These are phyloP conservation scores for Podospora sp. DNA, from an alignment of 495 filamentous ascomycete species.

Conservation along the genomic window DNA sequence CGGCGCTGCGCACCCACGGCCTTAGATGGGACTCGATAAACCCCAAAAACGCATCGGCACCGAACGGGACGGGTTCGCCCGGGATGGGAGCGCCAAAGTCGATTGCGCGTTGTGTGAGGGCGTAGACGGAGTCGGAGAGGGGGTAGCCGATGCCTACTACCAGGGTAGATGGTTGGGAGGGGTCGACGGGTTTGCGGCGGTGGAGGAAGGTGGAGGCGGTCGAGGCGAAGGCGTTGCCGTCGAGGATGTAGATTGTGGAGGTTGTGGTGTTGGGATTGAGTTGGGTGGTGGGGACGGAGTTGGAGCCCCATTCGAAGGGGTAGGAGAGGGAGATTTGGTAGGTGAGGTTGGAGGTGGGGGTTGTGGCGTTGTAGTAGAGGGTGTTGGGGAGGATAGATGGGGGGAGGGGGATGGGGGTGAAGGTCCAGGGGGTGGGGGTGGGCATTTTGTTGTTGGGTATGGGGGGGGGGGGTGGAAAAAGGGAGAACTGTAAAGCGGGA, in stretches of 20 bases:
- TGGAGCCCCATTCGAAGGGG: slow-evolving; percentile 21
- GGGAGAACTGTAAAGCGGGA: too few relatives aligned
- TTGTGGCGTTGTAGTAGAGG: slow-evolving; percentile 22
- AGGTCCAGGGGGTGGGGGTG: slow-evolving; percentile 13
- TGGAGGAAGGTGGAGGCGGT: slow-evolving; percentile 26
- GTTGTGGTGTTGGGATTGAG: slow-evolving; percentile 16
- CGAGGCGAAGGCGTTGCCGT: slow-evolving; percentile 28
- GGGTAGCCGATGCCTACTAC: slow-evolving; percentile 30
- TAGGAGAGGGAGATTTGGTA: slow-evolving; percentile 26
- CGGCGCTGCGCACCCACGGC: slow-evolving; percentile 22
- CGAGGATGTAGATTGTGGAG: slow-evolving; percentile 21
- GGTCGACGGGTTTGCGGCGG: slow-evolving; percentile 24
- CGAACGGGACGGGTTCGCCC: slow-evolving; percentile 13
- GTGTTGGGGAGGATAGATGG: slow-evolving; percentile 20
- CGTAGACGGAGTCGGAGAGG: slow-evolving; percentile 25
- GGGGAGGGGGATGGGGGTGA: slow-evolving; percentile 20
- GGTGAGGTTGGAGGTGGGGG: slow-evolving; percentile 11
- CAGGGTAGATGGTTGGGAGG: slow-evolving; percentile 22
- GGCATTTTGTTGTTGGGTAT: too few relatives aligned
- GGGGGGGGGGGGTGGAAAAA: too few relatives aligned
- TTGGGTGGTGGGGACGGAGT: background rate
- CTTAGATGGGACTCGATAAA: slow-evolving; percentile 21
- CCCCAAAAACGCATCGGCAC: slow-evolving; percentile 21
- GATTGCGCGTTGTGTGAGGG: slow-evolving; percentile 16
- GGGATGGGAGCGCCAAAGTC: slow-evolving; percentile 22